These are phyloP conservation scores for Mortierella sp. DNA, from an alignment of 371 early-diverging fungal species.

Conservation along the genomic window DNA sequence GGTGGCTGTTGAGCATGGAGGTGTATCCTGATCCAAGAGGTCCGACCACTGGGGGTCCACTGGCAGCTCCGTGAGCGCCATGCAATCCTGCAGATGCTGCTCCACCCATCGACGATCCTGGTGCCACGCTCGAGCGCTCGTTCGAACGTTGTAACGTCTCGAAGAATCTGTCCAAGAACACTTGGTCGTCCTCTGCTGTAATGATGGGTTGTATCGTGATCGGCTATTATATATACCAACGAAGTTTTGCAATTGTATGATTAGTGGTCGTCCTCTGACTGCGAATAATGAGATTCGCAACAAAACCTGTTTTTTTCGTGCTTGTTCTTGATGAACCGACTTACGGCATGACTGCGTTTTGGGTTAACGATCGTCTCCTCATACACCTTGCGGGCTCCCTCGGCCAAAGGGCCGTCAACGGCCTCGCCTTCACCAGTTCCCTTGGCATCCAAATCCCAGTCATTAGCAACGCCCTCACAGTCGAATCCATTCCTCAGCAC, in stretches of 20 bases:
- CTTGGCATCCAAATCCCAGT: slow-evolving; percentile 63
- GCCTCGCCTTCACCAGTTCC: slow-evolving; percentile 34
- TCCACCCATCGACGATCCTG: slow-evolving; percentile 38
- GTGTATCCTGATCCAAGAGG: slow-evolving; percentile 57
- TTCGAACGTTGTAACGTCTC: slow-evolving; percentile 72
- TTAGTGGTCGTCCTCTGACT: slow-evolving; percentile 18
- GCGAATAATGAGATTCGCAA: background rate
- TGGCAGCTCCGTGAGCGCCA: slow-evolving; percentile 36
- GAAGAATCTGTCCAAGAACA: slow-evolving; percentile 83
- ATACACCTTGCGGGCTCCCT: slow-evolving; percentile 57
- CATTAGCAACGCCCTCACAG: slow-evolving; percentile 67
- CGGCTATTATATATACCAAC: slow-evolving; percentile 35
- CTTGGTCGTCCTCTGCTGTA: slow-evolving; percentile 88
- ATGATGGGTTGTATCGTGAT: slow-evolving; percentile 54
- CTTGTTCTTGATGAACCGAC: background rate
- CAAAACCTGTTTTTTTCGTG: too few relatives aligned
- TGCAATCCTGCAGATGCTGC: slow-evolving; percentile 32
- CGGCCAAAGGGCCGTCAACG: slow-evolving; percentile 10
- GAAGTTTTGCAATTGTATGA: background rate
- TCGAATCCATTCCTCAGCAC: slow-evolving; percentile 83
- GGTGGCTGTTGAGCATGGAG: slow-evolving; percentile 51
- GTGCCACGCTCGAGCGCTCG: slow-evolving; percentile 38
- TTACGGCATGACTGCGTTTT: slow-evolving; percentile 46
- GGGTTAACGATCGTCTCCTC: slow-evolving; percentile 60
- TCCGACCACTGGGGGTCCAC: slow-evolving; percentile 59